Evolutionary conservation across 345 rosid species (phyloP), one percentile per base, ranked within the genome.

Genomic region (Aurinia saxatilis): DNA sequence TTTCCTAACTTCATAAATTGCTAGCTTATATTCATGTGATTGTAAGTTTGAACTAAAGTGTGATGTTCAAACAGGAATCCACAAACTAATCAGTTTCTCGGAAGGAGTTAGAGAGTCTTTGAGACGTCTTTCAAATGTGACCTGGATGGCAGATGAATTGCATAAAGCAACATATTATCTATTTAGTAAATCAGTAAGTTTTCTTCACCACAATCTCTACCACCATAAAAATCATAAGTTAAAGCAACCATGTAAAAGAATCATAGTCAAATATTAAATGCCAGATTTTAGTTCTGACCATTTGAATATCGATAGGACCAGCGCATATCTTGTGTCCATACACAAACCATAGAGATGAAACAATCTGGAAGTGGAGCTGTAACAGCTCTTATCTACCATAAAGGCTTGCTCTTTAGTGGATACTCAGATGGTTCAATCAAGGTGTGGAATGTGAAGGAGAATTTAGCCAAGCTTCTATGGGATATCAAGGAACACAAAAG

Each of bases 101-200:
- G 93, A 88, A 77, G 96, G 95, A 35, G 89, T 84, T 29, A 66
- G 98, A 40, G 95, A 88, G 58, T 91, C 96, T 18, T 68, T 91
- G 39, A 78, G 95, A 70, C 85, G 98, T 18, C 84, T 91, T 75
- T 88, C 98, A 12, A 60, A 77, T 67, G 85, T 88, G 60, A 81
- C 85, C 8, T 88, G 98, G 98, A 86, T 88, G 90, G 98, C 98
- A 27, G 96, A 91, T 68, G 98, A 91, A 65, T 62, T 91, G 50
- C 96, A 88, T 70, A 78, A 77, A 78, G 96, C 86, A 59, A 90
- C 87, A 5, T 87, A 88, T 63, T 88, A 83, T 68, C 78, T 88
- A 42, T 86, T 90, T 14, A 81, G 79, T 70, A 79, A 73, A 78
- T 80, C 95, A 57, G 96, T 88, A 52, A 79, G 95, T 80, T 51